Percentiles rank a stretch among this genome's conserved stretches.
These are phyloP conservation scores for Tulasnella sp. DNA, from an alignment of 768 basidiomycete species.

Conservation along the genomic window DNA sequence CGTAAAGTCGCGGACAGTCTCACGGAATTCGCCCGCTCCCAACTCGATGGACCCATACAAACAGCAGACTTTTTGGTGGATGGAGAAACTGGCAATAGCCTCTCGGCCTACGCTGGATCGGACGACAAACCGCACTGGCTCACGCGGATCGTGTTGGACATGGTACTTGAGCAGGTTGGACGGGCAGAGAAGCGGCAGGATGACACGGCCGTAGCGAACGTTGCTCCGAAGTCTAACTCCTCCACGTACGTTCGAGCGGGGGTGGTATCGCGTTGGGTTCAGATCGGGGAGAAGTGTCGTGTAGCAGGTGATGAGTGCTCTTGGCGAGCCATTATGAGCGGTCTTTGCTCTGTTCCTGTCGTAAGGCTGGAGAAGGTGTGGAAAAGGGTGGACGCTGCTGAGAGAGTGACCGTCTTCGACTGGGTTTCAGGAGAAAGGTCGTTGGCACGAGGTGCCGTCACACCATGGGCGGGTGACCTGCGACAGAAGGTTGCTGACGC, in stretches of 20 bases:
- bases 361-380: conserved; percentile 71
- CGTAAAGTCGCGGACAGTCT: conserved; percentile 53
- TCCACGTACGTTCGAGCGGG: conserved; percentile 59
- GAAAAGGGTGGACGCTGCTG: conserved; percentile 55
- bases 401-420: conserved; percentile 44
- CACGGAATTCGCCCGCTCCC: conserved; percentile 32
- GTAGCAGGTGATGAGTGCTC: conserved; percentile 67
- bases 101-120: conserved; percentile 45
- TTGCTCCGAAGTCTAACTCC: conserved; percentile 9
- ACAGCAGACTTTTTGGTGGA: not conserved
- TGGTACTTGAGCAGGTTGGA: conserved; percentile 55
- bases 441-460: conserved; percentile 39
- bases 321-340: conserved; percentile 63
- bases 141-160: conserved; percentile 58
- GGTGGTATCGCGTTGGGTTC: conserved; percentile 61
- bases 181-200: conserved; percentile 20
- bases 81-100: not conserved
- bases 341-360: conserved; percentile 61
- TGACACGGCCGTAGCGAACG: not conserved
- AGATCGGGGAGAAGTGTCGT: conserved; percentile 62
- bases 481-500: conserved; percentile 38
- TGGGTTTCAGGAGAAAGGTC: conserved; percentile 41
- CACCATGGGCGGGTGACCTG: conserved; percentile 62
- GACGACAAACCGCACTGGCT: conserved; percentile 73
- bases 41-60: not conserved